Evolutionary conservation across 805 yeast genomes (phyloP).

Genomic region (Schizosaccharomyces octosporus): DNA sequence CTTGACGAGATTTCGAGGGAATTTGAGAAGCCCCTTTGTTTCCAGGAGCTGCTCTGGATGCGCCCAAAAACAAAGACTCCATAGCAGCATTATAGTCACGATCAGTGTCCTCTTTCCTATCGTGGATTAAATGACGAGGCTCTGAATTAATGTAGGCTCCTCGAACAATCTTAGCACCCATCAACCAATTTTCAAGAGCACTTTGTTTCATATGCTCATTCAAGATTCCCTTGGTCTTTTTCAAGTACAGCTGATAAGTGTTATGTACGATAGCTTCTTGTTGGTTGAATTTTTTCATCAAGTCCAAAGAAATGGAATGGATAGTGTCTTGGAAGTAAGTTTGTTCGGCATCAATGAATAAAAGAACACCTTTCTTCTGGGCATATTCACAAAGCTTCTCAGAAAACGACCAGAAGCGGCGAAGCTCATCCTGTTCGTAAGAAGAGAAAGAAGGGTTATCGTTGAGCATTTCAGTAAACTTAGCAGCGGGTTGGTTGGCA

Average conservation of each 20-base stretch:
- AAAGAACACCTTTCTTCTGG: background rate
- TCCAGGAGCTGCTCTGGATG: background rate
- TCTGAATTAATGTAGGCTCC: conserved; percentile 1
- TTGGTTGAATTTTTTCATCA: background rate
- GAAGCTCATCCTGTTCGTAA: background rate
- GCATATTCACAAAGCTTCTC: background rate
- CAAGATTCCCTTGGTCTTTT: background rate
- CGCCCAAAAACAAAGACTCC: background rate
- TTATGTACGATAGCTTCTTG: background rate
- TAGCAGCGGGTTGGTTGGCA: background rate
- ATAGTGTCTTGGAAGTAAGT: background rate
- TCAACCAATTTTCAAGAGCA: background rate
- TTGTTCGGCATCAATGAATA: conserved; percentile 2
- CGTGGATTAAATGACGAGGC: background rate
- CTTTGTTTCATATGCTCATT: background rate
- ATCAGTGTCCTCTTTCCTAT: background rate
- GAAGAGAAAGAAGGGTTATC: background rate
- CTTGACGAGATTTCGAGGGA: background rate
- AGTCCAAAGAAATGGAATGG: background rate
- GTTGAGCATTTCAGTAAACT: background rate
- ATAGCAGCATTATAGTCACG: background rate
- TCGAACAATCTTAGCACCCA: conserved; percentile 1
- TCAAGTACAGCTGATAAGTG: background rate
- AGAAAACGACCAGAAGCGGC: background rate
- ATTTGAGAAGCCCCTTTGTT: too few relatives aligned